Evolutionary conservation across 2,329 filamentous ascomycete species (phyloP), one percentile per base, ranked within the genome.

Genomic region (Trichoderma atrobrunneum): DNA sequence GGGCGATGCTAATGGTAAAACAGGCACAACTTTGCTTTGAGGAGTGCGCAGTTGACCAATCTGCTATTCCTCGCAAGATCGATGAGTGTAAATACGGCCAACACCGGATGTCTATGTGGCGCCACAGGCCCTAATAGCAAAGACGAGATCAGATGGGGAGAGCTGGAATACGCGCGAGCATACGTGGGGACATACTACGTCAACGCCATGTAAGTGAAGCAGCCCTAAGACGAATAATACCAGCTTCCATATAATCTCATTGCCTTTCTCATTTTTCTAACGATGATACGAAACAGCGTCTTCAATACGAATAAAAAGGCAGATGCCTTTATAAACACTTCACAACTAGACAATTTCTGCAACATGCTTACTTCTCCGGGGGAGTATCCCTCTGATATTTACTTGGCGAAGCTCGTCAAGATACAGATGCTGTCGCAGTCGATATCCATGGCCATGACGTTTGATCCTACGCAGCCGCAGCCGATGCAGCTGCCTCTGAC

Each of bases 111-210:
- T 1, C n/a, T 64, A 12, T 18, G 16, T 28, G 36, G 36, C 14
- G n/a, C 8, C 3, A 26, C 12, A 16, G 26, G 34, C 43, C 39
- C 36, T 18, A 39, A 3, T 7, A 18, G 11, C 8, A 24, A 10
- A 51, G 62, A 74, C 18, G 76, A 75, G 72, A 26, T 76, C 16
- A 76, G 74, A 32, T 79, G 78, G 56, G 74, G 76, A 1, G 78
- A 78, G 26, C 74, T 87, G 11, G 84, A 87, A 70, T 77, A 82
- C 60, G 82, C 86, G 78, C 80, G 86, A 59, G 84, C 85, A 0
- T 86, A 85, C 75, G 81, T 82, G 0, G 85, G 85, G 3, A 84
- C 84, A 5, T 88, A 86, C 72, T 87, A 87, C 70, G 74, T 87
- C 5, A 84, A 85, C 34, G 85, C 85, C 7, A 75, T 85, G 85